Conservation (phyloP, 2,329 filamentous ascomycete species). For the Leptographium radiaticola region DNA sequence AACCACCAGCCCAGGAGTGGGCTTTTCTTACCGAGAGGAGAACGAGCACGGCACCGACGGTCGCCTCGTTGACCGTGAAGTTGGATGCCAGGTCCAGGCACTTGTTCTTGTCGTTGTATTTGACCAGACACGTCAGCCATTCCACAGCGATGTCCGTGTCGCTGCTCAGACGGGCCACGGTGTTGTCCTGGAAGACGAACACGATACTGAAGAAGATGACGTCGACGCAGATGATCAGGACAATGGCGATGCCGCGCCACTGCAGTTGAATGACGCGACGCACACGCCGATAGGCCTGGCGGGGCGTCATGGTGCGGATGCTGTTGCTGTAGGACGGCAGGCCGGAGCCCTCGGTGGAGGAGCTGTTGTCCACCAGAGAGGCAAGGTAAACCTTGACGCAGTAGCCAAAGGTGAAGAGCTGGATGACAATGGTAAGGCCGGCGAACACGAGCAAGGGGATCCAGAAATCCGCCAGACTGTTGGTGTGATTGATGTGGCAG, state of each 20-base stretch:
- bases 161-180: constrained; percentile 45
- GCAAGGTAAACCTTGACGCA: constrained; percentile 91
- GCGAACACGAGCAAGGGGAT: constrained; percentile 73
- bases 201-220: constrained; percentile 89
- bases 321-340: constrained; percentile 67
- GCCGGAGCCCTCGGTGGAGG: constrained; percentile 57
- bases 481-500: constrained; percentile 86
- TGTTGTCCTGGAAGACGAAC: constrained; percentile 77
- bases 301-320: constrained; percentile 62
- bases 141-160: constrained; percentile 37
- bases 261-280: constrained; percentile 79
- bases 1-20: constrained; percentile 38
- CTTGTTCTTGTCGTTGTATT: constrained; percentile 45
- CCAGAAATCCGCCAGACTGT: constrained; percentile 80
- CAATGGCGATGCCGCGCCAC: constrained; percentile 85
- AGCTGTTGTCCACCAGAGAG: constrained; percentile 61
- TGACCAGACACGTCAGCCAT: constrained; percentile 64
- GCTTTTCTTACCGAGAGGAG: constrained; percentile 55
- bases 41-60: constrained; percentile 68
- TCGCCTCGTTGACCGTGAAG: constrained; percentile 61
- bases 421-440: constrained; percentile 62
- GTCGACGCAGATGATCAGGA: constrained; percentile 78
- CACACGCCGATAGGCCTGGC: constrained; percentile 78
- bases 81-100: constrained; percentile 49
- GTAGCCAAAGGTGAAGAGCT: constrained; percentile 78